These are phyloP conservation scores for Basipetospora chlamydospora DNA, from an alignment of 2,329 filamentous ascomycete genomes.

Conservation along the genomic window DNA sequence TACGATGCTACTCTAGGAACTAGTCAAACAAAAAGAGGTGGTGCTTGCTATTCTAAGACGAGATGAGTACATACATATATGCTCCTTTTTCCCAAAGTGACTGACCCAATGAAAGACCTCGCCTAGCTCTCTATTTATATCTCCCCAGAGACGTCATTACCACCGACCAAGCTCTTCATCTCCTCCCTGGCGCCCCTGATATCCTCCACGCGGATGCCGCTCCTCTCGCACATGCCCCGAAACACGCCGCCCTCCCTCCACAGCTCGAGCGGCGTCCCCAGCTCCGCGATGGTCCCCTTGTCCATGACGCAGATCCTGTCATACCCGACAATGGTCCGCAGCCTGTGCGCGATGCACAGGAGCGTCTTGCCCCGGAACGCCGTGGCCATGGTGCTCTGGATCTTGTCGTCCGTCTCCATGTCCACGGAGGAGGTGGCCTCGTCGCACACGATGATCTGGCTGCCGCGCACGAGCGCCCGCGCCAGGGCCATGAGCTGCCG, in stretches of 20 bases:
- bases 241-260: conserved; percentile 67
- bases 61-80: too few relatives aligned
- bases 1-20: too few relatives aligned
- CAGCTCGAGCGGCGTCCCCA: conserved; percentile 61
- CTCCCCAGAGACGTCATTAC: too few relatives aligned
- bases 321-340: conserved; percentile 86
- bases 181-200: conserved; percentile 29
- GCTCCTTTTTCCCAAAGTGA: too few relatives aligned
- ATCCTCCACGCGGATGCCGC: conserved; percentile 53
- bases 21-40: too few relatives aligned
- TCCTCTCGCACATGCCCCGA: conserved; percentile 75
- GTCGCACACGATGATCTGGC: conserved; percentile 90
- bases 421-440: conserved; percentile 89
- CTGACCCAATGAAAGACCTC: too few relatives aligned
- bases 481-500: conserved; percentile 91
- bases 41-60: too few relatives aligned
- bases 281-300: conserved; percentile 69
- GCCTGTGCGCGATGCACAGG: conserved; percentile 80
- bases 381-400: conserved; percentile 73
- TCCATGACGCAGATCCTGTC: conserved; percentile 98
- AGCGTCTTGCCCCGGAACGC: conserved; percentile 80
- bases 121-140: too few relatives aligned
- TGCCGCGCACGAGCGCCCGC: conserved; percentile 72
- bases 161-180: conserved; percentile 10
- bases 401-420: conserved; percentile 93